A percentile compares a stretch with the other conserved stretches of the same genome.
phyloP scores from a whole-genome alignment of 2,329 filamentous ascomycete species.

The Alternaria arborescens region DNA sequence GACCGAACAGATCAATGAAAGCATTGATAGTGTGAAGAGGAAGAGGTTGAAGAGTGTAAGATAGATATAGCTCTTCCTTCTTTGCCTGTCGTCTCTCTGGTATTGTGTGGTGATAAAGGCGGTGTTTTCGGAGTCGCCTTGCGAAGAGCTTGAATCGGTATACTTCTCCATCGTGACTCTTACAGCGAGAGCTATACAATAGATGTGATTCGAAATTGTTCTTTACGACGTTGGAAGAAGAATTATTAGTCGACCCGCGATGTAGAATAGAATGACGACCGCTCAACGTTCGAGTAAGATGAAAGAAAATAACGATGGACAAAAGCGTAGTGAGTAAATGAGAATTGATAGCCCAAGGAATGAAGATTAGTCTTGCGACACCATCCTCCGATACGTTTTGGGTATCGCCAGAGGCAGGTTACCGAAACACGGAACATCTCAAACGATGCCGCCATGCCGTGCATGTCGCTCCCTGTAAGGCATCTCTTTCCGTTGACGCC shows the following conservation, averaged over 20 bases:
- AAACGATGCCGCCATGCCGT: slow-evolving; percentile 7
- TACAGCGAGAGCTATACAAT: background rate
- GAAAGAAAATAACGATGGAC: slow-evolving; percentile 5
- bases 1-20: slow-evolving; percentile 43
- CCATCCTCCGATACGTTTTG: background rate
- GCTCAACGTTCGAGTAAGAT: slow-evolving; percentile 21
- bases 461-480: slow-evolving; percentile 4
- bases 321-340: slow-evolving; percentile 5
- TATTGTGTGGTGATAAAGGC: slow-evolving; percentile 39
- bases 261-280: slow-evolving; percentile 12
- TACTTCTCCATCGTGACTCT: slow-evolving; percentile 41
- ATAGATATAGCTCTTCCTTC: slow-evolving; percentile 36
- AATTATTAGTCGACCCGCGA: slow-evolving; percentile 33
- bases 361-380: background rate
- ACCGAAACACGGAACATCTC: slow-evolving; percentile 18
- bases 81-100: slow-evolving; percentile 30
- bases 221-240: slow-evolving; percentile 1
- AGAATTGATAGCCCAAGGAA: background rate
- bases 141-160: slow-evolving; percentile 21
- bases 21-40: slow-evolving; percentile 42
- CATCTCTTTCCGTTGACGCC: slow-evolving; percentile 12
- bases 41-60: slow-evolving; percentile 47
- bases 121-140: slow-evolving; percentile 40
- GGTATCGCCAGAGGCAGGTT: slow-evolving; percentile 4
- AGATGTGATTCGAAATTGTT: too few relatives aligned